phyloP scores from a whole-genome alignment of 2,329 filamentous ascomycete species.

The Cylindrodendrum hubeiense region DNA sequence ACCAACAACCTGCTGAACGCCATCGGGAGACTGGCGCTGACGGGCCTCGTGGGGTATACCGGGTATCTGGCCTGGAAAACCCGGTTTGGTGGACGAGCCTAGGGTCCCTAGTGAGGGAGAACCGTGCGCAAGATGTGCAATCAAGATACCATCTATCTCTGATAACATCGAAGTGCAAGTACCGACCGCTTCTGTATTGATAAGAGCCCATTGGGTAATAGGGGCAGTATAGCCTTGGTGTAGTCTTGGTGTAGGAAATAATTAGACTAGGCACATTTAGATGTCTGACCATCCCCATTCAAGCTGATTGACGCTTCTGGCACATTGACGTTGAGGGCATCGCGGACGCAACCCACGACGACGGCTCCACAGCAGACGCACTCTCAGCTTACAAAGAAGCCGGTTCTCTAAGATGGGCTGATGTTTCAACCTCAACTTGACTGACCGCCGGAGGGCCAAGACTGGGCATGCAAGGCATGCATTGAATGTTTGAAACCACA shows the following conservation, averaged over 20 bases:
- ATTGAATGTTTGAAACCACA: not conserved
- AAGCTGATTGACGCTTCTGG: not conserved
- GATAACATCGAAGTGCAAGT: not conserved
- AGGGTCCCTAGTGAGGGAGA: constrained; percentile 16
- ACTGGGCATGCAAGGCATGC: not conserved
- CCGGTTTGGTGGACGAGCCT: constrained; percentile 43
- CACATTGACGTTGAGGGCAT: not conserved
- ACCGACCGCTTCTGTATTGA: not conserved
- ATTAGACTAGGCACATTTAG: not conserved
- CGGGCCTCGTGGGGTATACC: constrained; percentile 44
- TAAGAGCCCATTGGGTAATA: not conserved
- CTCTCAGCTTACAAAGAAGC: not conserved
- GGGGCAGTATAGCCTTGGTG: constrained; percentile 1
- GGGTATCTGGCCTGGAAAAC: constrained; percentile 46
- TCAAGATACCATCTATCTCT: constrained; percentile 12
- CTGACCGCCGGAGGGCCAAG: constrained; percentile 14
- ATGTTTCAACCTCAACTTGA: constrained; percentile 1
- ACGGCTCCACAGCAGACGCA: not conserved
- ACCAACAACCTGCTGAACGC: constrained; percentile 40
- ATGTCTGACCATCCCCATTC: not conserved
- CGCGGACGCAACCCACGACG: constrained; percentile 1
- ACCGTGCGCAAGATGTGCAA: constrained; percentile 12
- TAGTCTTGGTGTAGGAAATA: not conserved
- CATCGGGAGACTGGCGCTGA: constrained; percentile 40
- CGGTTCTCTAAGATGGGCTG: not conserved